phyloP scores from a whole-genome alignment of 306 rosid species.

The Morella rubra region DNA sequence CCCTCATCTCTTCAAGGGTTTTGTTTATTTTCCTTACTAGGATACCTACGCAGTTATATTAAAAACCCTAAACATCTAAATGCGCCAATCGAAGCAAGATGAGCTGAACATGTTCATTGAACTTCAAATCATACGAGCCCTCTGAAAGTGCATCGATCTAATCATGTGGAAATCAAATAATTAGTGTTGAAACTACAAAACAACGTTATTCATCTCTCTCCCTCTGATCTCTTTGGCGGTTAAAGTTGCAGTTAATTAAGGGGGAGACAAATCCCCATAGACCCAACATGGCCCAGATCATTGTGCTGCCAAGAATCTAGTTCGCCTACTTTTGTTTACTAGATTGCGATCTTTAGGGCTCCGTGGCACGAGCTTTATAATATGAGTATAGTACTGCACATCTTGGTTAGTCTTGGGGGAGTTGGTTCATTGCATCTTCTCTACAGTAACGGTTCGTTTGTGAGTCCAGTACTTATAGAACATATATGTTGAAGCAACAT shows the following conservation, averaged over 20 bases:
- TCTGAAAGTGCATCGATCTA: not conserved
- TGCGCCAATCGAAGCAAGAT: constrained; percentile 27
- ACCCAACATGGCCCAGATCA: constrained; percentile 23
- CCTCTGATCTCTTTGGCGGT: constrained; percentile 3
- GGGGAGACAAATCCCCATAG: constrained; percentile 32
- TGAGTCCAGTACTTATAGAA: not conserved
- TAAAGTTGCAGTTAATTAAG: constrained; percentile 12
- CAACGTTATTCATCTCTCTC: not conserved
- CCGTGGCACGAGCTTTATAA: not conserved
- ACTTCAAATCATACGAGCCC: constrained; percentile 22
- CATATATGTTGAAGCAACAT: not conserved
- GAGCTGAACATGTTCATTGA: constrained; percentile 39
- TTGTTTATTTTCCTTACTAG: not conserved
- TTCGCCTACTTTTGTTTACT: constrained; percentile 21
- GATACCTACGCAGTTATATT: not conserved
- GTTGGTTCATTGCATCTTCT: constrained; percentile 43
- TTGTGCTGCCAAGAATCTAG: constrained; percentile 30
- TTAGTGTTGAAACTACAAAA: not conserved
- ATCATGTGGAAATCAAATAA: not conserved
- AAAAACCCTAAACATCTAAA: not conserved
- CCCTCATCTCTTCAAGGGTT: constrained; percentile 11
- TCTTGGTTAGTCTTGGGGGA: not conserved
- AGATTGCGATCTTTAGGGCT: constrained; percentile 37
- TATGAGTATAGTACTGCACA: not conserved
- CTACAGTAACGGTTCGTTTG: not conserved